Evolutionary conservation across 345 rosid species (phyloP), one percentile per base, ranked within the genome.

Genomic region (Mangifera indica): DNA sequence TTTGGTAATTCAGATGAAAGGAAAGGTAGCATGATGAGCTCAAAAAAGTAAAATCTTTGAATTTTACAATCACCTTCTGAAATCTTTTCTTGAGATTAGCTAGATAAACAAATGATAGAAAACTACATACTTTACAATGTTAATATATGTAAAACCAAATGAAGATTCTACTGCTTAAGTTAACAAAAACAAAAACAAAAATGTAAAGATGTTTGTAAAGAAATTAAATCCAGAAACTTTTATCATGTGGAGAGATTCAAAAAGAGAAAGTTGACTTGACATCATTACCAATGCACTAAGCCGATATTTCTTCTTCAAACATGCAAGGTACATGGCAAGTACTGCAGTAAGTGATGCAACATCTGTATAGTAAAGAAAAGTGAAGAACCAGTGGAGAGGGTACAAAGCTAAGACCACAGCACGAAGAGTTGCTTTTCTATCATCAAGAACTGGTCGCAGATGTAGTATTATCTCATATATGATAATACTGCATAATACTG

Each of bases 321-420:
- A 89, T 73, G 93, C 76, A 51, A 91, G 93, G 83, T 95, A 87
- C 99, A 91, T 89, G 4, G 93, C 91, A 64, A 95, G 94, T 78
- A 91, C 93, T 8, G 83, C 76, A 22, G 96, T 86, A 20, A 95
- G 85, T 21, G 99, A 92, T 26, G 92, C 96, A 81, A 89, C 96
- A 84, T 92, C 99, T 45, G 99, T 95, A 60, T 95, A 95, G 82
- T 92, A 92, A 71, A 95, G 91, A 80, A 91, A 95, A 68, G 89
- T 82, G 86, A 91, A 92, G 86, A 95, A 95, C 94, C 96, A 95
- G 60, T 95, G 96, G 55, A 95, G 88, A 42, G 98, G 99, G 70
- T 92, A 91, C 76, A 87, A 76, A 44, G 94, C 79, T 71, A 89
- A 77, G 80, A 88, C 85, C 56, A 84, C 75, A 0, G 97, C 84